These are phyloP conservation scores for Fusarium solani-melongenae DNA, from an alignment of 2,329 filamentous ascomycete species.

Conservation along the genomic window DNA sequence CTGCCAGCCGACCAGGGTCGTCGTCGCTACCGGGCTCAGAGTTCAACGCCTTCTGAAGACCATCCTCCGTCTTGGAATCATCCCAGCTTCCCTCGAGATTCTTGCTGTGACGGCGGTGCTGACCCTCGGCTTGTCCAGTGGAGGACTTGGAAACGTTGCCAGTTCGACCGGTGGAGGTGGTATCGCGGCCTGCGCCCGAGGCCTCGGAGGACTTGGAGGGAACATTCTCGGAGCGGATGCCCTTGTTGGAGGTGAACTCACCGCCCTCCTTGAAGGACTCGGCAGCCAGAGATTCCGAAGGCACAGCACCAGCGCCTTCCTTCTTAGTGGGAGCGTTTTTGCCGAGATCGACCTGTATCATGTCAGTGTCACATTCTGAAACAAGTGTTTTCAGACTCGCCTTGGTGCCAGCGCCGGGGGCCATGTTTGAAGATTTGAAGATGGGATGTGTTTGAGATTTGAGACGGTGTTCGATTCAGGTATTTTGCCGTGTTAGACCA, in stretches of 20 bases:
- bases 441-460: neutral
- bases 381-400: slow-evolving; percentile 11
- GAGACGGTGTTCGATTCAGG: neutral
- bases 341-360: slow-evolving; percentile 57
- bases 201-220: slow-evolving; percentile 10
- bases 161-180: slow-evolving; percentile 12
- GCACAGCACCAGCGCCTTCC: slow-evolving; percentile 73
- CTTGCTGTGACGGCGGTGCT: slow-evolving; percentile 56
- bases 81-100: slow-evolving; percentile 54
- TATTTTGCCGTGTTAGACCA: neutral
- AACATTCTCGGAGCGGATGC: slow-evolving; percentile 49
- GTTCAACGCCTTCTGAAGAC: slow-evolving; percentile 52
- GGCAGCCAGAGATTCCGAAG: slow-evolving; percentile 78
- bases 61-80: slow-evolving; percentile 48
- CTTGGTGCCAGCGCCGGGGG: slow-evolving; percentile 37
- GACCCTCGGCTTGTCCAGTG: slow-evolving; percentile 46
- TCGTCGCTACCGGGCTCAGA: slow-evolving; percentile 58
- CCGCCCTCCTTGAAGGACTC: slow-evolving; percentile 74
- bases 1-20: slow-evolving; percentile 60
- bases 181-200: slow-evolving; percentile 6
- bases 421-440: slow-evolving; percentile 35
- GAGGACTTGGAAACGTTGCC: slow-evolving; percentile 15
- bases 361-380: slow-evolving; percentile 6
- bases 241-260: slow-evolving; percentile 69
- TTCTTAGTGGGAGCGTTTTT: slow-evolving; percentile 60